Conservation (phyloP, 805 yeast species). For the Barnettozyma salicaria region DNA sequence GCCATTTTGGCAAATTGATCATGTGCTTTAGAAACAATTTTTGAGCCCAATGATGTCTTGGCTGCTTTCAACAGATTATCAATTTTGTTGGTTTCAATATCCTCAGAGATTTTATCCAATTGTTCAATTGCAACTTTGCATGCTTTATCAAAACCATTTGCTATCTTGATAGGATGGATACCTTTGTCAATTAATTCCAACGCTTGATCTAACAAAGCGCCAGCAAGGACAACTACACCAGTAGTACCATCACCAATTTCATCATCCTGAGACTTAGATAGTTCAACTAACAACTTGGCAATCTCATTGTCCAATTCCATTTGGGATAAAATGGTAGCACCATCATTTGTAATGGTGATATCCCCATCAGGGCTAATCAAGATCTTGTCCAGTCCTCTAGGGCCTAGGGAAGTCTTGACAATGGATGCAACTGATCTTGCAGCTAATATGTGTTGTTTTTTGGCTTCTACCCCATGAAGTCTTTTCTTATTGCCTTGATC, state of each 20-base stretch:
- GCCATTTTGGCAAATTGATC: constrained; percentile 95
- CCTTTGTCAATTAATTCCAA: constrained; percentile 92
- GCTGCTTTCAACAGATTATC: constrained; percentile 81
- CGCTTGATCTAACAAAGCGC: constrained; percentile 92
- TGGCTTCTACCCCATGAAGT: constrained; percentile 74
- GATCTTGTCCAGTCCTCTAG: constrained; percentile 97
- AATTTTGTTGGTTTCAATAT: constrained; percentile 34
- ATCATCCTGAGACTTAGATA: constrained; percentile 85
- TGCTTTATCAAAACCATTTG: constrained; percentile 96
- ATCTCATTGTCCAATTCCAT: constrained; percentile 96
- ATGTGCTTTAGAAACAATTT: constrained; percentile 90
- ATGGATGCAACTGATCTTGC: constrained; percentile 93
- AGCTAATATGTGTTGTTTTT: constrained; percentile 83
- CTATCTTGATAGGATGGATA: constrained; percentile 93
- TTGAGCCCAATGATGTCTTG: constrained; percentile 89
- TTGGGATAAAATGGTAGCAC: constrained; percentile 92
- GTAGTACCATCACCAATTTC: constrained; percentile 73
- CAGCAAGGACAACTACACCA: constrained; percentile 95
- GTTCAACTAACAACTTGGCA: constrained; percentile 90
- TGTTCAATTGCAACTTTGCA: constrained; percentile 82
- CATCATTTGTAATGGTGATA: constrained; percentile 96
- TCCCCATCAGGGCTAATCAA: constrained; percentile 95
- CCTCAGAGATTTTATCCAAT: constrained; percentile 71
- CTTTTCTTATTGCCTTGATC: constrained; percentile 66
- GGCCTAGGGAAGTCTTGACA: constrained; percentile 90